These are phyloP conservation scores for Quercus berberidifolia DNA, from an alignment of 306 rosid genomes.

Conservation along the genomic window DNA sequence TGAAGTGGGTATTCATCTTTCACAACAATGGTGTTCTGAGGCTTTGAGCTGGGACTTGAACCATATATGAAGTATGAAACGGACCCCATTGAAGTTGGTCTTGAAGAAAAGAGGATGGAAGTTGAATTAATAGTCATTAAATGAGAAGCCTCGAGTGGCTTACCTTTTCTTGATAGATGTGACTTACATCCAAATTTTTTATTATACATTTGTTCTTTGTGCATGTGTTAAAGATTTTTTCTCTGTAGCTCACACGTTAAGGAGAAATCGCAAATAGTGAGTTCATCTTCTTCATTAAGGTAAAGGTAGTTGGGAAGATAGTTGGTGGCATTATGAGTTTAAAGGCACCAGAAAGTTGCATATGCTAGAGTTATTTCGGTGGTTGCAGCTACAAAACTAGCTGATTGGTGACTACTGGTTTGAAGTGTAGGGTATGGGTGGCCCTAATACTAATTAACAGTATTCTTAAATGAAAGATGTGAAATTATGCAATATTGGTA, in stretches of 20 bases:
- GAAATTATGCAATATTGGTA: neutral
- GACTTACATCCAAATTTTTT: neutral
- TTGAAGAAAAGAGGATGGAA: conserved; percentile 62
- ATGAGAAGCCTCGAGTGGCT: conserved; percentile 38
- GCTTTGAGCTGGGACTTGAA: neutral
- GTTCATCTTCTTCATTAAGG: neutral
- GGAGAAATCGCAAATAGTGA: neutral
- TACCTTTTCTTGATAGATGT: neutral
- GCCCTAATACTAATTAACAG: conserved; percentile 1
- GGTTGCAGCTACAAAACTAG: conserved; percentile 26
- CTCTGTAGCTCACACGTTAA: neutral
- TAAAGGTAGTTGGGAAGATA: conserved; percentile 14
- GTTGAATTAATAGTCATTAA: conserved; percentile 54
- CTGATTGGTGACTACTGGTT: neutral
- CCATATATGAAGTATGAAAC: conserved; percentile 33
- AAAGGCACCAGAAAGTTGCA: conserved; percentile 28
- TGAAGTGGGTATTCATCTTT: conserved; percentile 35
- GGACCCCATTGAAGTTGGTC: conserved; percentile 22
- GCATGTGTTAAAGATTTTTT: neutral
- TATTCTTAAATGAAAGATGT: neutral
- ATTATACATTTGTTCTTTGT: neutral
- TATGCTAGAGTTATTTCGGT: conserved; percentile 68
- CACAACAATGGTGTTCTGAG: conserved; percentile 7
- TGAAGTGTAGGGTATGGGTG: conserved; percentile 15
- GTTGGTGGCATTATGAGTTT: conserved; percentile 14